Conservation (phyloP, 805 yeast species). For the Wilhelminamyces savonicus region DNA sequence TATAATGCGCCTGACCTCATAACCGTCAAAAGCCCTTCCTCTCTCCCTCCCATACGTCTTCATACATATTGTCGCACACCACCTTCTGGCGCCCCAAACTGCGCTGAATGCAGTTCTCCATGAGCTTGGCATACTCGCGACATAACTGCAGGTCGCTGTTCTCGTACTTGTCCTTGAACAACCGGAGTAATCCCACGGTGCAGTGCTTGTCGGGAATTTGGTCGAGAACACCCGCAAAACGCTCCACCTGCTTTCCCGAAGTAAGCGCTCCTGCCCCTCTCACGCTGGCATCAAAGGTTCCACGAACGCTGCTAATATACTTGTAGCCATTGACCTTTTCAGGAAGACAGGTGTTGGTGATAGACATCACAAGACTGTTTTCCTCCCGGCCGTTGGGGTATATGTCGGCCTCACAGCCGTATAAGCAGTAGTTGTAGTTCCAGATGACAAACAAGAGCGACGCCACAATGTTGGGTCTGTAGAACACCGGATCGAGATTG, state of each 20-base stretch:
- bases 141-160: conserved; percentile 1
- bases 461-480: conserved; percentile 2
- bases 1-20: too few relatives aligned
- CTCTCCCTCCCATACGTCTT: too few relatives aligned
- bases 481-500: conserved; percentile 1
- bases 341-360: conserved; percentile 4
- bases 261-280: conserved; percentile 1
- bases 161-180: conserved; percentile 1
- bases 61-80: conserved; percentile 8
- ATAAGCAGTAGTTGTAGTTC: conserved; percentile 1
- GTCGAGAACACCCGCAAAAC: neutral
- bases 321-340: conserved; percentile 6
- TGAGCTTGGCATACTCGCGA: conserved; percentile 1
- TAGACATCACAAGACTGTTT: conserved; percentile 1
- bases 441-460: conserved; percentile 2
- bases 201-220: conserved; percentile 1
- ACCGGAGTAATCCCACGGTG: conserved; percentile 1
- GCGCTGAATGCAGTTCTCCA: conserved; percentile 1
- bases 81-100: conserved; percentile 1
- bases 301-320: neutral
- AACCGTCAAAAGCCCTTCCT: too few relatives aligned
- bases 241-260: conserved; percentile 1
- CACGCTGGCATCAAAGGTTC: conserved; percentile 1
- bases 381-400: neutral
- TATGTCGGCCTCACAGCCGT: conserved; percentile 1